phyloP scores from a whole-genome alignment of 2,329 filamentous ascomycete genomes.

The Aspergillus glaucus region DNA sequence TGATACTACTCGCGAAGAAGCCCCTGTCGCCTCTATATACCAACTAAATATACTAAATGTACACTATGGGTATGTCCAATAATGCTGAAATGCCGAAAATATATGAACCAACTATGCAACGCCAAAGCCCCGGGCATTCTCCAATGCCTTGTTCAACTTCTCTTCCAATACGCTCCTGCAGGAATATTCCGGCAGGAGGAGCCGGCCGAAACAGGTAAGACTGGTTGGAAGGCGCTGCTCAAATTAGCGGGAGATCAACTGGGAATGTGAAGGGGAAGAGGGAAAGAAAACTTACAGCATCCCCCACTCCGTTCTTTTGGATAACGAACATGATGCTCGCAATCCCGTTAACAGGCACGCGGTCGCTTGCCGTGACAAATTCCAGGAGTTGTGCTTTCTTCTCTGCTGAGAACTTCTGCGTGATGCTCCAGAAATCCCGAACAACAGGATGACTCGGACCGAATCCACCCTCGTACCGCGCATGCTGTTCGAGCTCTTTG shows the following conservation, averaged over 20 bases:
- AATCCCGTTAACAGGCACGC: constrained; percentile 81
- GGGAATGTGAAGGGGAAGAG: neutral
- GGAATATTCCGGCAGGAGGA: constrained; percentile 78
- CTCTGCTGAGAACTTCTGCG: constrained; percentile 55
- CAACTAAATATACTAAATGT: neutral
- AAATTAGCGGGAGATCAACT: constrained; percentile 7
- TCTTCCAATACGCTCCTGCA: constrained; percentile 62
- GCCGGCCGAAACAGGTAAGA: constrained; percentile 85
- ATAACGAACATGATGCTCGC: constrained; percentile 77
- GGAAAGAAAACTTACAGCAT: constrained; percentile 32
- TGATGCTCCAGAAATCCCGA: constrained; percentile 75
- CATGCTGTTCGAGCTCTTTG: constrained; percentile 60
- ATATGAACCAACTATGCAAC: constrained; percentile 50
- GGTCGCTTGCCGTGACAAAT: constrained; percentile 90
- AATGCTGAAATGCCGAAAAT: neutral
- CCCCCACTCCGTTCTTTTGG: constrained; percentile 65
- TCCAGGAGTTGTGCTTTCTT: constrained; percentile 75
- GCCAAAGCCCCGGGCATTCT: constrained; percentile 86
- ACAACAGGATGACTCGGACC: constrained; percentile 63
- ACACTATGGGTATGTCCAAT: neutral
- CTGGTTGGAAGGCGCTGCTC: constrained; percentile 64
- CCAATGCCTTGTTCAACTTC: constrained; percentile 76
- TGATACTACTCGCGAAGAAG: no score
- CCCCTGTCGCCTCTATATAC: no score
- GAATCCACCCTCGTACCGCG: constrained; percentile 76